phyloP scores from a whole-genome alignment of 176 grass and related monocot genomes.

The Cocos nucifera region DNA sequence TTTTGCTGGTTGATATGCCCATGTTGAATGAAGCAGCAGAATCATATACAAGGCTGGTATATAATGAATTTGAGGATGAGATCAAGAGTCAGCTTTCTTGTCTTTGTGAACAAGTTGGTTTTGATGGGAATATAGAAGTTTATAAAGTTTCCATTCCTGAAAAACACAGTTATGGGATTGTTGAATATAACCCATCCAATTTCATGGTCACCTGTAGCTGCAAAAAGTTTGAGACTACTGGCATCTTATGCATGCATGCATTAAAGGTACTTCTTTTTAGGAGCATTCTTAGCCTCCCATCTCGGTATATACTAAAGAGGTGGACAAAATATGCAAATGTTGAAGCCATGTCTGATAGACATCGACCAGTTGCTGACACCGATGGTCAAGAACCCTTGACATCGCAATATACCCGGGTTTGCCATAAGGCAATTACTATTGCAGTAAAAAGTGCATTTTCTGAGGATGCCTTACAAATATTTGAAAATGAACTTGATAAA shows the following conservation, averaged over 20 bases:
- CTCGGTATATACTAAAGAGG: constrained; percentile 5
- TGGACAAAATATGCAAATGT: constrained; percentile 9
- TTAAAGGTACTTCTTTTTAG: constrained; percentile 8
- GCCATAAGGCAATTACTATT: constrained; percentile 8
- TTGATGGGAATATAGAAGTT: background rate
- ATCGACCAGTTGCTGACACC: background rate
- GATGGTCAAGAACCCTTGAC: background rate
- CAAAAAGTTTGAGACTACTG: constrained; percentile 4
- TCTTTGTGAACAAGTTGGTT: background rate
- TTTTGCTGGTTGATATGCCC: background rate
- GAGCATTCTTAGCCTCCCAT: constrained; percentile 7
- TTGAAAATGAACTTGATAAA: constrained; percentile 32
- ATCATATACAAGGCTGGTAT: constrained; percentile 1
- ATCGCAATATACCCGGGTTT: background rate
- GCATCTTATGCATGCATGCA: constrained; percentile 15
- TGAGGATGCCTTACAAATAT: constrained; percentile 24
- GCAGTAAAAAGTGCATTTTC: constrained; percentile 26
- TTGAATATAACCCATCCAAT: too few relatives aligned
- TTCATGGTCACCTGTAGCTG: background rate
- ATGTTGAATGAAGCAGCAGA: constrained; percentile 4
- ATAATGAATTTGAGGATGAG: constrained; percentile 4
- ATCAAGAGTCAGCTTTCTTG: background rate
- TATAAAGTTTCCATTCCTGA: too few relatives aligned
- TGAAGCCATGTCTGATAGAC: background rate
- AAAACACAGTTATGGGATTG: too few relatives aligned